phyloP scores from a whole-genome alignment of 2,329 filamentous ascomycete species.

The Delphinella strobiligena region DNA sequence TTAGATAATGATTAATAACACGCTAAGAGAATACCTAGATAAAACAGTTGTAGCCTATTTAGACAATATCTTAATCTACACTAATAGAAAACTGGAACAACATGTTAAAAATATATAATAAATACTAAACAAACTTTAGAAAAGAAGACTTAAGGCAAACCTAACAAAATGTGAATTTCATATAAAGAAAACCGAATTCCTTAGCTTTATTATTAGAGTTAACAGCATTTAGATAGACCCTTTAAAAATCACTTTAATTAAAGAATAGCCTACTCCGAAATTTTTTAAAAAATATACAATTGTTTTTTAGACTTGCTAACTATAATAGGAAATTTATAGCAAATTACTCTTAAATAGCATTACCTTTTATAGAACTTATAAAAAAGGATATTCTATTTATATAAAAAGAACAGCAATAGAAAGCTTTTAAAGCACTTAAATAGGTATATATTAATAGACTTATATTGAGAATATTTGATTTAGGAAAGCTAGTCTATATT shows the following conservation, averaged over 20 bases:
- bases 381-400: conserved; percentile 7
- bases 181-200: conserved; percentile 17
- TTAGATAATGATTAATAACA: conserved; percentile 18
- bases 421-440: conserved; percentile 3
- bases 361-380: conserved; percentile 8
- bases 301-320: conserved; percentile 12
- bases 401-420: conserved; percentile 4
- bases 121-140: conserved; percentile 15
- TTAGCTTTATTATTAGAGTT: conserved; percentile 19
- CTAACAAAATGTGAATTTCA: conserved; percentile 22
- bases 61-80: conserved; percentile 19
- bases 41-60: conserved; percentile 14
- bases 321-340: conserved; percentile 11
- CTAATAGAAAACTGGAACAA: conserved; percentile 12
- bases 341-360: conserved; percentile 8
- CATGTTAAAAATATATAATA: conserved; percentile 15
- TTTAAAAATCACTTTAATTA: conserved; percentile 16
- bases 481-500: conserved; percentile 2
- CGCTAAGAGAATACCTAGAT: conserved; percentile 15
- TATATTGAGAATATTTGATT: conserved; percentile 8
- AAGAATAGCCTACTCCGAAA: conserved; percentile 14
- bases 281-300: conserved; percentile 14
- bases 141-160: conserved; percentile 12
- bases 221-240: conserved; percentile 17
- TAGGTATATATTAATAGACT: not conserved